Percentiles rank a stretch among this genome's conserved stretches.
Conservation (phyloP, 805 yeast genomes). For the Pichia sporocuriosa region DNA sequence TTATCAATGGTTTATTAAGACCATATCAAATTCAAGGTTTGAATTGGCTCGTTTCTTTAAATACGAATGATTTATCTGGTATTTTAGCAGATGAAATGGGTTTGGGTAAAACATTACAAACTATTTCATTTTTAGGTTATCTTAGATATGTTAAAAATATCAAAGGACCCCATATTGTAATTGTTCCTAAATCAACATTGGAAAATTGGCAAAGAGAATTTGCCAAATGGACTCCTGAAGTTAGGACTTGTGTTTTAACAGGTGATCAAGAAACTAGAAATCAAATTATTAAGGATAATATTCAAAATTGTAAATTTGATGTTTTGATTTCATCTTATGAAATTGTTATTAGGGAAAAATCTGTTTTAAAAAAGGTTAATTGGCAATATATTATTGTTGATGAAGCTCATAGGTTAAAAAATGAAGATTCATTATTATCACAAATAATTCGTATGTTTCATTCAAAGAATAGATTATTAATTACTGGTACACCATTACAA, state of each 20-base stretch:
- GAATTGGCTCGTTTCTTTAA: constrained; percentile 67
- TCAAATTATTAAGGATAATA: constrained; percentile 41
- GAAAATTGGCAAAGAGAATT: constrained; percentile 80
- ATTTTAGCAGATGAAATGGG: constrained; percentile 87
- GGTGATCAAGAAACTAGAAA: constrained; percentile 69
- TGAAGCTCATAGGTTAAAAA: constrained; percentile 79
- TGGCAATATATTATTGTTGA: constrained; percentile 78
- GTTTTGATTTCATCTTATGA: constrained; percentile 69
- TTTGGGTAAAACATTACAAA: constrained; percentile 73
- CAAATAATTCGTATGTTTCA: constrained; percentile 70
- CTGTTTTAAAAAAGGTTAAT: constrained; percentile 55
- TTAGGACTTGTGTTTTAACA: constrained; percentile 59
- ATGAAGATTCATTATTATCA: constrained; percentile 64
- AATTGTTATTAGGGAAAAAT: constrained; percentile 68
- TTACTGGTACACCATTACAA: constrained; percentile 80
- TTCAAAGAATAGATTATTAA: constrained; percentile 60
- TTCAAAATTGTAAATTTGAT: constrained; percentile 61
- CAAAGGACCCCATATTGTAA: constrained; percentile 67
- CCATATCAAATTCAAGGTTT: constrained; percentile 77
- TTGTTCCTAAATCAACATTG: constrained; percentile 74
- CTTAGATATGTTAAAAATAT: constrained; percentile 53
- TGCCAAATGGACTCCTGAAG: constrained; percentile 74
- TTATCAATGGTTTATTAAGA: constrained; percentile 55
- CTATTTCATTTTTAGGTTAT: constrained; percentile 70
- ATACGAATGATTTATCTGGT: constrained; percentile 64